These are phyloP conservation scores for Candida nonsorbophila DNA, from an alignment of 805 yeast species.

Conservation along the genomic window DNA sequence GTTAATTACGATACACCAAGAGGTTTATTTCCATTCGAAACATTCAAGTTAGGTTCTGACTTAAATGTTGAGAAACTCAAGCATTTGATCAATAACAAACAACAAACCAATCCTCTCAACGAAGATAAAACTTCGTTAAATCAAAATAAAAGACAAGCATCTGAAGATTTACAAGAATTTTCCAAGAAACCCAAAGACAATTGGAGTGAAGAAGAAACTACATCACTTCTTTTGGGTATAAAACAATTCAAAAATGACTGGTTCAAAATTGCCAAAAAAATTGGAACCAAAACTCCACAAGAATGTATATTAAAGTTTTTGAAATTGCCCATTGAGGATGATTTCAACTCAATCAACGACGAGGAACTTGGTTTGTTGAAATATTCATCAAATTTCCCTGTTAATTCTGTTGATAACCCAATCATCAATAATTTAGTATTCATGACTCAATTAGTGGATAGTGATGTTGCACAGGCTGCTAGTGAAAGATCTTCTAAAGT, in stretches of 20 bases:
- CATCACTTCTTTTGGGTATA: conserved; percentile 57
- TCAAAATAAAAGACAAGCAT: neutral
- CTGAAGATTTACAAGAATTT: conserved; percentile 1
- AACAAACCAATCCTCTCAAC: conserved; percentile 1
- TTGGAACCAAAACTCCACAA: conserved; percentile 65
- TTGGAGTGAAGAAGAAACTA: conserved; percentile 68
- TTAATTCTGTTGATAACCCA: conserved; percentile 85
- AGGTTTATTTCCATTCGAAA: conserved; percentile 87
- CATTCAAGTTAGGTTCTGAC: conserved; percentile 63
- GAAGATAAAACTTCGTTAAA: neutral
- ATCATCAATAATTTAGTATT: conserved; percentile 90
- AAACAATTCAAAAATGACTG: conserved; percentile 67
- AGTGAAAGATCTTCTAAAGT: conserved; percentile 55
- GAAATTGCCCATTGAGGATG: conserved; percentile 77
- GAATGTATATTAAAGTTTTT: conserved; percentile 78
- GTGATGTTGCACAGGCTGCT: conserved; percentile 80
- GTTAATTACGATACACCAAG: conserved; percentile 84
- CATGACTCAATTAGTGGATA: conserved; percentile 78
- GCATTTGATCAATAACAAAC: conserved; percentile 15
- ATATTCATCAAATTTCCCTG: conserved; percentile 80
- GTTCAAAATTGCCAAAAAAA: conserved; percentile 66
- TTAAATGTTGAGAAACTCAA: conserved; percentile 34
- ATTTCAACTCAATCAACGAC: conserved; percentile 45
- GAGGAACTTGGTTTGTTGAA: conserved; percentile 67
- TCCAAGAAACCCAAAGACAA: conserved; percentile 29